A percentile compares a stretch with the other conserved stretches of the same genome.
Evolutionary conservation across 768 basidiomycete genomes (phyloP).

Genomic region (Pisolithus orientalis): DNA sequence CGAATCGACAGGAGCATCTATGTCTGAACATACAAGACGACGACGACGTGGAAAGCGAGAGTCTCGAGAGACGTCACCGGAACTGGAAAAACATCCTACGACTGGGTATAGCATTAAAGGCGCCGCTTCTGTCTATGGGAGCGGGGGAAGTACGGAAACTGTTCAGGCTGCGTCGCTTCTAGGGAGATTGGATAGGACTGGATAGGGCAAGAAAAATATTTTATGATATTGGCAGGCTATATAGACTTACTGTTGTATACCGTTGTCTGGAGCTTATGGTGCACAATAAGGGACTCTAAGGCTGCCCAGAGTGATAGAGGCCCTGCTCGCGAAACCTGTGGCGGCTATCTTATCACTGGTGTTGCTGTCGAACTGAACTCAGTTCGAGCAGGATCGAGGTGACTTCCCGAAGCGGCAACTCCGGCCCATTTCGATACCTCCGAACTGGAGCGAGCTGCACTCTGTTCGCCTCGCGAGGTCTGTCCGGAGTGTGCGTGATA

Average conservation of each 20-base stretch:
- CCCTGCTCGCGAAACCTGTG: too few species aligned
- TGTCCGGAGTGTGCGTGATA: too few species aligned
- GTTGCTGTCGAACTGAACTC: too few species aligned
- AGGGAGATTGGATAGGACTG: conserved; percentile 26
- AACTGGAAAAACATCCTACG: conserved; percentile 29
- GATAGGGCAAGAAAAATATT: conserved; percentile 23
- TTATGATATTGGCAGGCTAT: not conserved
- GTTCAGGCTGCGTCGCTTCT: conserved; percentile 25
- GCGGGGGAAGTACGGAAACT: conserved; percentile 8
- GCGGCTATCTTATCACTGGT: too few species aligned
- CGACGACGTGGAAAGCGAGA: conserved; percentile 12
- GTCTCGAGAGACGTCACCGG: conserved; percentile 18
- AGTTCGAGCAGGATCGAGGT: too few species aligned
- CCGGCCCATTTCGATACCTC: too few species aligned
- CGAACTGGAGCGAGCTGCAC: too few species aligned
- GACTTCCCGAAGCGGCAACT: too few species aligned
- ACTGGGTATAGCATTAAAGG: conserved; percentile 52
- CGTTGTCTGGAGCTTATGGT: too few species aligned
- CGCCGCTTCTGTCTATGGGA: conserved; percentile 34
- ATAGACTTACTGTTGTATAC: not conserved
- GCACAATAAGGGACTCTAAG: too few species aligned
- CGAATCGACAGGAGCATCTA: conserved; percentile 6
- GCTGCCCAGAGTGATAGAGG: too few species aligned
- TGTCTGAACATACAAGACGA: conserved; percentile 14
- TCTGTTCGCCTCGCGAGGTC: too few species aligned